phyloP scores from a whole-genome alignment of 192 early-diverging fungal species.

The Entomortierella chlamydospora region DNA sequence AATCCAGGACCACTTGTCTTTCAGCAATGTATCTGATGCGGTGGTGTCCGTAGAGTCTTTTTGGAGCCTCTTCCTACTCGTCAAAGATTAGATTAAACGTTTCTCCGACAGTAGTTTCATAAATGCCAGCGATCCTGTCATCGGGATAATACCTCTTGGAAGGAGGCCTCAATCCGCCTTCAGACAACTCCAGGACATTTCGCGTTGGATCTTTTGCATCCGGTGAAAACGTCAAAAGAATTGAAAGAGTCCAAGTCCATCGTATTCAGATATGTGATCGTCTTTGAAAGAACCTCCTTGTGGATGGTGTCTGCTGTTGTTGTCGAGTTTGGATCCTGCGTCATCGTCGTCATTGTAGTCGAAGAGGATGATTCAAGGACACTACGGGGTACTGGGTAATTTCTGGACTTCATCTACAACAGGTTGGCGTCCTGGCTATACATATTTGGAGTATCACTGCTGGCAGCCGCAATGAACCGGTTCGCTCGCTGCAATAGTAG shows the following conservation, averaged over 20 bases:
- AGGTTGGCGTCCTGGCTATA: slow-evolving; percentile 55
- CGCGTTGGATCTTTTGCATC: slow-evolving; percentile 69
- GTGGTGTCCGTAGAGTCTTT: background rate
- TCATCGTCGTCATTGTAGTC: background rate
- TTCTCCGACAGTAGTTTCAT: slow-evolving; percentile 51
- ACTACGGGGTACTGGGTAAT: slow-evolving; percentile 23
- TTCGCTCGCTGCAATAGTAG: no score
- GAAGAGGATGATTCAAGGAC: background rate
- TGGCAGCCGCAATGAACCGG: no score
- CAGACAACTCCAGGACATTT: slow-evolving; percentile 59
- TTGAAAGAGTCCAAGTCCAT: slow-evolving; percentile 56
- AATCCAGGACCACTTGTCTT: slow-evolving; percentile 14
- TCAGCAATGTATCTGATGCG: background rate
- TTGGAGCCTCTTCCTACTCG: background rate
- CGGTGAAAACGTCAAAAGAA: slow-evolving; percentile 49
- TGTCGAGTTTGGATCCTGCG: no score
- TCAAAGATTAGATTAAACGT: slow-evolving; percentile 51
- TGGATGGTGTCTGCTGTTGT: background rate
- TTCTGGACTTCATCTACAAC: slow-evolving; percentile 41
- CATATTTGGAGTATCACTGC: no score
- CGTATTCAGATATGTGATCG: slow-evolving; percentile 23
- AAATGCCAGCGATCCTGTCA: slow-evolving; percentile 43
- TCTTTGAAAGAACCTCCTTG: slow-evolving; percentile 7
- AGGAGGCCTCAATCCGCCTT: slow-evolving; percentile 66
- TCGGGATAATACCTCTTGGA: slow-evolving; percentile 75